These are phyloP conservation scores for Pythium brassicae DNA, from an alignment of 352 stramenopile species.

Conservation along the genomic window DNA sequence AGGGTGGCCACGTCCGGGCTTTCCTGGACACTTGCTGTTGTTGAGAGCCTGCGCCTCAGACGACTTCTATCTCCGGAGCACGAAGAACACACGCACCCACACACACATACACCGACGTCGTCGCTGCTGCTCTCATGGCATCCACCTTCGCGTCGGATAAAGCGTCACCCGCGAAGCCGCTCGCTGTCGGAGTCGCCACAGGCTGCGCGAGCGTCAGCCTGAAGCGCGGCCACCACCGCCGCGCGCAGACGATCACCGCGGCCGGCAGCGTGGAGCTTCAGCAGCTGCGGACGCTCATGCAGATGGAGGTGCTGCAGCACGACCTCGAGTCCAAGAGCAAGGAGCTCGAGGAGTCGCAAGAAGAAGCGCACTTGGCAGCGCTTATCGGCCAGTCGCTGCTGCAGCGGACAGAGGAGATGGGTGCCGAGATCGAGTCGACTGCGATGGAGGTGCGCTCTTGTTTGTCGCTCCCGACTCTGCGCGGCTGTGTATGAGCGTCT, in stretches of 20 bases:
- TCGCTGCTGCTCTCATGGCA: no score
- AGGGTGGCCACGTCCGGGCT: no score
- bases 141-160: no score
- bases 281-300: constrained; percentile 29
- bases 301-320: constrained; percentile 41
- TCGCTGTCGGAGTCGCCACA: no score
- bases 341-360: constrained; percentile 40
- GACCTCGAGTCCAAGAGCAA: constrained; percentile 46
- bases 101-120: no score
- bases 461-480: no score
- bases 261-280: constrained; percentile 29
- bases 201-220: constrained; percentile 1
- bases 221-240: constrained; percentile 19
- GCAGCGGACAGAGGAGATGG: constrained; percentile 44
- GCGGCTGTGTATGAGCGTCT: no score
- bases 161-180: no score
- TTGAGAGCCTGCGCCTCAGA: no score
- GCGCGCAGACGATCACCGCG: constrained; percentile 32
- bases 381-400: constrained; percentile 48
- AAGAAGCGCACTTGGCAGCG: constrained; percentile 41
- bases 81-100: no score
- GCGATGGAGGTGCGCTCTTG: constrained; percentile 8
- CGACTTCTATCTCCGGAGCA: no score
- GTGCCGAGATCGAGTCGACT: constrained; percentile 29
- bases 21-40: no score